phyloP scores from a whole-genome alignment of 2,329 filamentous ascomycete species.

The Eutypa lata region DNA sequence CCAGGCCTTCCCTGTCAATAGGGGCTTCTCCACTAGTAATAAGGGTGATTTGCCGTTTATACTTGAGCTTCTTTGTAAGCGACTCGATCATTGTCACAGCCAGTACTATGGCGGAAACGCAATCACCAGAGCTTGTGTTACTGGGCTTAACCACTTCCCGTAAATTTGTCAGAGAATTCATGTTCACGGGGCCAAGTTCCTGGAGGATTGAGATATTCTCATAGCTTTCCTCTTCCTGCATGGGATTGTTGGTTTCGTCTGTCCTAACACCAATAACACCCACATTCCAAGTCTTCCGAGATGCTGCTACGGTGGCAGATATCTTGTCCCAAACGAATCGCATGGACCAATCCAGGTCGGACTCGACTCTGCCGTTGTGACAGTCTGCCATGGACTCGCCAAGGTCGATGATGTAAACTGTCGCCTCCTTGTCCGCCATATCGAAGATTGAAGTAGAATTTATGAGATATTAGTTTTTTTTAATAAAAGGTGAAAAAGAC shows the following conservation, averaged over 20 bases:
- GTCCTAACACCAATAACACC: conserved; percentile 85
- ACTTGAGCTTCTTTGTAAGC: conserved; percentile 80
- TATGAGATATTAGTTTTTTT: background rate
- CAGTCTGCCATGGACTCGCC: conserved; percentile 78
- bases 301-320: conserved; percentile 63
- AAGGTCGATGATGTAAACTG: conserved; percentile 86
- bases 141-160: conserved; percentile 64
- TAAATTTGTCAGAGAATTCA: conserved; percentile 67
- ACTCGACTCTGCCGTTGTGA: conserved; percentile 67
- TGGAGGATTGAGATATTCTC: conserved; percentile 80
- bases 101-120: conserved; percentile 81
- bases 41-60: conserved; percentile 74
- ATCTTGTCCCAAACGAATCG: conserved; percentile 95
- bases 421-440: conserved; percentile 94
- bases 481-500: background rate
- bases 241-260: conserved; percentile 68
- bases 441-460: conserved; percentile 14
- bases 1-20: conserved; percentile 70
- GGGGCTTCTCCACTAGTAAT: conserved; percentile 76
- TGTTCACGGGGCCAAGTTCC: conserved; percentile 54
- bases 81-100: conserved; percentile 82
- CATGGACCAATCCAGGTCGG: conserved; percentile 86
- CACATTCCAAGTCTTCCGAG: conserved; percentile 69
- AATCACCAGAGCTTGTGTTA: conserved; percentile 68
- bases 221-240: conserved; percentile 70